Evolutionary conservation across 345 rosid species (phyloP).

Genomic region (Psidium friedrichsthalianum): DNA sequence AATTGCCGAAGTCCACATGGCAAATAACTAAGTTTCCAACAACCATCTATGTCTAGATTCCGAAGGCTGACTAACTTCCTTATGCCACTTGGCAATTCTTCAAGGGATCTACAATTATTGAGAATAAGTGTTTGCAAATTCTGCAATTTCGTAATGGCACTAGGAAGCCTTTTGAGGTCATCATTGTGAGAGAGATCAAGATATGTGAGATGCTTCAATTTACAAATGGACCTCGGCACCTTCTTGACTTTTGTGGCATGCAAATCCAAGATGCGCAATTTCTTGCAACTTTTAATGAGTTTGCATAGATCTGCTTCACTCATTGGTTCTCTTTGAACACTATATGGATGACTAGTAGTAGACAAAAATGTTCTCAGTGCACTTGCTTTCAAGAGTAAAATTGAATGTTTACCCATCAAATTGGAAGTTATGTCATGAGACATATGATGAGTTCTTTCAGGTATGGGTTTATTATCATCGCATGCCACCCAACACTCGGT

Average conservation of each 20-base stretch:
- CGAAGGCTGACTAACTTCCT: background rate
- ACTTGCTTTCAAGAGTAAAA: background rate
- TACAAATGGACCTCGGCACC: no score
- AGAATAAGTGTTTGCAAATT: background rate
- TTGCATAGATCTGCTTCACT: no score
- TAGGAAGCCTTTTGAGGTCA: fast-evolving
- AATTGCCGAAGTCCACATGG: background rate
- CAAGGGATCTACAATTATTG: fast-evolving
- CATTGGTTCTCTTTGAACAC: no score
- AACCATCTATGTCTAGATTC: background rate
- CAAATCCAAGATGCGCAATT: no score
- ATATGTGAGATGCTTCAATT: no score
- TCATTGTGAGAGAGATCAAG: fast-evolving
- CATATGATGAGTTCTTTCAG: background rate
- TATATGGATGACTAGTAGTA: no score
- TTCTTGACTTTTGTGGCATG: no score
- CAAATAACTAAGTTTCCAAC: no score
- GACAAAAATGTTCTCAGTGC: background rate
- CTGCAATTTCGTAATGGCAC: background rate
- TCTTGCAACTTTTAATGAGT: no score
- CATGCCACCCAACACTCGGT: background rate
- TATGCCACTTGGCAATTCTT: background rate
- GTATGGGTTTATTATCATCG: background rate
- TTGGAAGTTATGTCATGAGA: background rate
- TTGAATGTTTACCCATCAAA: background rate